Evolutionary conservation across 2,329 filamentous ascomycete species (phyloP), one percentile per base, ranked within the genome.

Genomic region (Hypomyces rosellus): DNA sequence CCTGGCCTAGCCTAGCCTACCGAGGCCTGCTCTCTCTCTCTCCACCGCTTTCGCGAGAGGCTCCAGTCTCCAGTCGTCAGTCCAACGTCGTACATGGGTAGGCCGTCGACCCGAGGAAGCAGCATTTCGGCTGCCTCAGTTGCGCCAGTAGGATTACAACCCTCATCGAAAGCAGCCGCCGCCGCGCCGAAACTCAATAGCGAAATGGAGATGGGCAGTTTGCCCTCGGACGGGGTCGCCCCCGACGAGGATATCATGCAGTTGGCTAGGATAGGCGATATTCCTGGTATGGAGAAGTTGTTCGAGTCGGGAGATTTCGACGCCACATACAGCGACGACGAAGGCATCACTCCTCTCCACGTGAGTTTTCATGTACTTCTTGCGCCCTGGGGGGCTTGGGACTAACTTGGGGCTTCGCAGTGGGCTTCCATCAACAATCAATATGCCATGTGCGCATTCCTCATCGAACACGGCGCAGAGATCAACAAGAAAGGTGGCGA

Each of bases 401-500:
- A 34, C 40, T 49, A 33, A 43, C 34, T 5, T 6, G 16, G 13
- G 12, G 59, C 54, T 16, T 9, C 59, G 48, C 65, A 99, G 89
- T 99, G 93, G 93, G 93, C 93, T 43, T 89, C 95, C 36, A 97
- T 99, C 68, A 99, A 99, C 74, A 97, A 97, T 65, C 93, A 96
- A 67, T 95, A 92, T 73, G 88, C 89, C 58, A 90, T 97, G 76
- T 96, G 92, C 80, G 92, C 93, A 69, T 96, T 95, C 70, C 83
- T 99, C 41, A 81, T 99, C 65, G 88, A 81, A 45, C 71, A 75
- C 55, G 90, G 90, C 63, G 93, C 91, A 63, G 87, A 95, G 65
- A 86, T 97, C 62, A 97, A 99, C 71, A 86, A 84, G 55, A 96
- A 95, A 69, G 93, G 95, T 68, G 93, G 93, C 68, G 92, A 97